A percentile compares a stretch with the other conserved stretches of the same genome.
These are phyloP conservation scores for Phytophthora citrophthora DNA, from an alignment of 352 stramenopile genomes.

Conservation along the genomic window DNA sequence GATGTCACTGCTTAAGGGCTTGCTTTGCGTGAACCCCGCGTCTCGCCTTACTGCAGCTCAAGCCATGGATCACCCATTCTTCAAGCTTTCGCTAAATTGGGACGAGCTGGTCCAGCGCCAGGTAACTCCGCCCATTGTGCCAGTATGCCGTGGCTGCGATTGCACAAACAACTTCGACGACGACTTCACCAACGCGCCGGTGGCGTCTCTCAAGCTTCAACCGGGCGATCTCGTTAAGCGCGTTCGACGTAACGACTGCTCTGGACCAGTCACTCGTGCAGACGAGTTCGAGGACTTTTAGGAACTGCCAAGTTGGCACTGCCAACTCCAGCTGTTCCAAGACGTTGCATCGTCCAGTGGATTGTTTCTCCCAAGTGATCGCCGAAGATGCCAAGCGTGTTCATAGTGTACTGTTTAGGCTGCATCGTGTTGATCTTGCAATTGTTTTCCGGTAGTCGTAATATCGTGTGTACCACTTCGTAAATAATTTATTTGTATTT, in stretches of 20 bases:
- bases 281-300: slow-evolving; percentile 49
- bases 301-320: slow-evolving; percentile 2
- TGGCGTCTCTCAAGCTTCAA: slow-evolving; percentile 52
- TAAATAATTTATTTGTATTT: slow-evolving; percentile 25
- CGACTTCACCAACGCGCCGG: slow-evolving; percentile 75
- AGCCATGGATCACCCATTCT: slow-evolving; percentile 81
- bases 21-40: slow-evolving; percentile 56
- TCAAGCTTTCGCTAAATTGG: slow-evolving; percentile 70
- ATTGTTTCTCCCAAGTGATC: slow-evolving; percentile 1
- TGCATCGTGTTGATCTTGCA: slow-evolving; percentile 12
- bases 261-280: slow-evolving; percentile 14
- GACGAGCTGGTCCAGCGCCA: slow-evolving; percentile 68
- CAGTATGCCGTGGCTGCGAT: slow-evolving; percentile 56
- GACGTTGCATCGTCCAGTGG: slow-evolving; percentile 4
- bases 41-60: slow-evolving; percentile 61
- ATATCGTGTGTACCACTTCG: slow-evolving; percentile 26
- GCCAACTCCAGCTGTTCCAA: slow-evolving; percentile 6
- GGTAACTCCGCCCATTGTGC: slow-evolving; percentile 68
- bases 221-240: slow-evolving; percentile 41
- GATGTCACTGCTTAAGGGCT: slow-evolving; percentile 55
- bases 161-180: slow-evolving; percentile 88
- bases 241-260: slow-evolving; percentile 39
- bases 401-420: slow-evolving; percentile 11
- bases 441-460: slow-evolving; percentile 31
- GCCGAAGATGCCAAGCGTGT: slow-evolving; percentile 9